These are phyloP conservation scores for Candida germanica DNA, from an alignment of 805 yeast species.

Conservation along the genomic window DNA sequence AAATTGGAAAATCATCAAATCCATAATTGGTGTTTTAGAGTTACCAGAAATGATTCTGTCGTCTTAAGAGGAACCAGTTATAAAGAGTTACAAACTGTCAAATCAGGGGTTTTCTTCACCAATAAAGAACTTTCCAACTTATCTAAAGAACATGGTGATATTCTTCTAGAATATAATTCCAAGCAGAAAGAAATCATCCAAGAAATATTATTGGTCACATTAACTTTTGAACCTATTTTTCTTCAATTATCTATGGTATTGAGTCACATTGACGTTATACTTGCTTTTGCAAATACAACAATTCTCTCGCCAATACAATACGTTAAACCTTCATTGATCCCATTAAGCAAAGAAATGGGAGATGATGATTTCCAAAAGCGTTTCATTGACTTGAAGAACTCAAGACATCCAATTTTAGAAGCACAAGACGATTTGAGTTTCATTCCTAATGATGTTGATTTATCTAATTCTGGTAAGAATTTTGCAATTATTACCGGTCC, in stretches of 20 bases:
- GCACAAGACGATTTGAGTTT: slow-evolving; percentile 88
- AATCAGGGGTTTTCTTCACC: slow-evolving; percentile 93
- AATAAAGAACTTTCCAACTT: slow-evolving; percentile 60
- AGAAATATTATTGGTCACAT: slow-evolving; percentile 77
- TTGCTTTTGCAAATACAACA: slow-evolving; percentile 80
- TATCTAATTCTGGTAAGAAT: slow-evolving; percentile 42
- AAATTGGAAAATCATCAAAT: slow-evolving; percentile 83
- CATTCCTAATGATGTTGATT: slow-evolving; percentile 82
- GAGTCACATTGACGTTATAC: slow-evolving; percentile 78
- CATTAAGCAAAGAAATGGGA: slow-evolving; percentile 35
- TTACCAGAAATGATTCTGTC: slow-evolving; percentile 86
- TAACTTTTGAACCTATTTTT: slow-evolving; percentile 78
- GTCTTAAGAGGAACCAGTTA: slow-evolving; percentile 63
- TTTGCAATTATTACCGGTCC: slow-evolving; percentile 92
- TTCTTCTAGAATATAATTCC: slow-evolving; percentile 64
- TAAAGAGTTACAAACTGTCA: slow-evolving; percentile 82
- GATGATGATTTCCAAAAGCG: slow-evolving; percentile 34
- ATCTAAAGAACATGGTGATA: slow-evolving; percentile 54
- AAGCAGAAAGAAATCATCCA: slow-evolving; percentile 77
- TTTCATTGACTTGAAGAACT: slow-evolving; percentile 56
- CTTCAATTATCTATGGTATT: slow-evolving; percentile 62
- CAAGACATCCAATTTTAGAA: slow-evolving; percentile 94
- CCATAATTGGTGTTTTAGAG: slow-evolving; percentile 93
- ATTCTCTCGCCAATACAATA: slow-evolving; percentile 78
- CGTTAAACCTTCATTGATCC: slow-evolving; percentile 67